A percentile compares a stretch with the other conserved stretches of the same genome.
These are phyloP conservation scores for Phytophthora idaei DNA, from an alignment of 352 stramenopile genomes.

Conservation along the genomic window DNA sequence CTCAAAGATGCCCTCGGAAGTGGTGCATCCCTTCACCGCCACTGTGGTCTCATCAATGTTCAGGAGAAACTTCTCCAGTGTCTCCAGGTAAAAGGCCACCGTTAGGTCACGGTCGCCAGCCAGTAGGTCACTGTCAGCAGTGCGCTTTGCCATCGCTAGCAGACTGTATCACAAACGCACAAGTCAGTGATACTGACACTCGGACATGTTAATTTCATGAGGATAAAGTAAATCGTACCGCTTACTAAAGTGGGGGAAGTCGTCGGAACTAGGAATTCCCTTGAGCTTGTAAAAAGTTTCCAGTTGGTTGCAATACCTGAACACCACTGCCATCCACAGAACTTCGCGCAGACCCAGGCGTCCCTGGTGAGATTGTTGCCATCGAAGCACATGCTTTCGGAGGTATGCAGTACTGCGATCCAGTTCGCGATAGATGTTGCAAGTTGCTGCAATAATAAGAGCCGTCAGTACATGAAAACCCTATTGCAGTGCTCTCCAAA, in stretches of 20 bases:
- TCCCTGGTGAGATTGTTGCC: constrained; percentile 75
- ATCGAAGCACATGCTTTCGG: constrained; percentile 80
- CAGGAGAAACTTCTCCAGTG: constrained; percentile 70
- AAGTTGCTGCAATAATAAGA: constrained; percentile 51
- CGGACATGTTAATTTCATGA: neutral
- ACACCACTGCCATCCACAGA: constrained; percentile 82
- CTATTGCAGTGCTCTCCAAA: neutral
- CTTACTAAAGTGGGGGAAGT: constrained; percentile 72
- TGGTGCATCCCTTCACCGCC: constrained; percentile 55
- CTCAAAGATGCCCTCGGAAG: constrained; percentile 63
- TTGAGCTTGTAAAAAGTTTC: constrained; percentile 84
- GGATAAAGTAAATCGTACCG: constrained; percentile 32
- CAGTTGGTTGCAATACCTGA: constrained; percentile 83
- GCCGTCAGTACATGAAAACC: constrained; percentile 4
- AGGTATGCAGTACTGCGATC: constrained; percentile 84
- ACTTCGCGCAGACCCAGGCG: constrained; percentile 73
- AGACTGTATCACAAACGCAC: constrained; percentile 32
- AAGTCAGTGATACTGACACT: neutral
- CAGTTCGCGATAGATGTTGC: constrained; percentile 86
- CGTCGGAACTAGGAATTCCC: constrained; percentile 76
- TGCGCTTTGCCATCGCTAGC: constrained; percentile 59
- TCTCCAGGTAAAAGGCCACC: constrained; percentile 59
- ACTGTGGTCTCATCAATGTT: constrained; percentile 68
- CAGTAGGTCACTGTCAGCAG: constrained; percentile 49
- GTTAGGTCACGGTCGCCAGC: constrained; percentile 68